Conservation (phyloP, 139 green algal genomes). For the Picochlorum costavermella region DNA sequence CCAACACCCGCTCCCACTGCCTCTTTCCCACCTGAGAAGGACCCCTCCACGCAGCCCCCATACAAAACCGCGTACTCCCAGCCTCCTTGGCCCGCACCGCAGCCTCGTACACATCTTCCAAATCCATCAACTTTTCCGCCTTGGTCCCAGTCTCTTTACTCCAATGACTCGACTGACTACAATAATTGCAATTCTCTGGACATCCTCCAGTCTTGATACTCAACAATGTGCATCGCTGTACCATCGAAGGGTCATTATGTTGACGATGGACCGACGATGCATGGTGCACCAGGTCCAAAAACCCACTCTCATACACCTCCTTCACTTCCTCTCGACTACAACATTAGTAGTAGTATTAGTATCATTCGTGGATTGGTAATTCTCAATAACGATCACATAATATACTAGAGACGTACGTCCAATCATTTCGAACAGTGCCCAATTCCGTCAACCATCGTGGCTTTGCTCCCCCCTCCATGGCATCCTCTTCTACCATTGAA, state of each 20-base stretch:
- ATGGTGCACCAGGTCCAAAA: conserved; percentile 87
- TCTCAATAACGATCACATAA: neutral
- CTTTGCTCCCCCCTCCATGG: neutral
- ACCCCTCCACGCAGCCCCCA: conserved; percentile 95
- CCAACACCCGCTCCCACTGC: conserved; percentile 84
- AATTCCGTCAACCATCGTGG: conserved; percentile 55
- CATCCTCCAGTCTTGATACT: conserved; percentile 98
- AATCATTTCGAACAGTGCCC: conserved; percentile 65
- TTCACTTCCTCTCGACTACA: conserved; percentile 78
- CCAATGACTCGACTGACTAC: conserved; percentile 73
- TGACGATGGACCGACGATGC: conserved; percentile 81
- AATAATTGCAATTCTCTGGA: conserved; percentile 97
- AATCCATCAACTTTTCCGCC: conserved; percentile 86
- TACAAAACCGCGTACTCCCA: conserved; percentile 97
- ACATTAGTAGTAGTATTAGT: no score
- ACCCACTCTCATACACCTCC: conserved; percentile 76
- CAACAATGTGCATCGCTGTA: conserved; percentile 95
- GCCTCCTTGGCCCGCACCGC: conserved; percentile 75
- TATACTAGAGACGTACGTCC: conserved; percentile 55
- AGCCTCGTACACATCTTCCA: conserved; percentile 85
- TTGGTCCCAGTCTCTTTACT: conserved; percentile 76
- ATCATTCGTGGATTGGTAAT: no score
- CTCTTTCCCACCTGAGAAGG: conserved; percentile 74
- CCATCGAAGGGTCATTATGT: conserved; percentile 83
- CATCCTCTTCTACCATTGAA: no score